Evolutionary conservation across 2,329 filamentous ascomycete genomes (phyloP), one percentile per base, ranked within the genome.

Genomic region (Coniella lustricola): DNA sequence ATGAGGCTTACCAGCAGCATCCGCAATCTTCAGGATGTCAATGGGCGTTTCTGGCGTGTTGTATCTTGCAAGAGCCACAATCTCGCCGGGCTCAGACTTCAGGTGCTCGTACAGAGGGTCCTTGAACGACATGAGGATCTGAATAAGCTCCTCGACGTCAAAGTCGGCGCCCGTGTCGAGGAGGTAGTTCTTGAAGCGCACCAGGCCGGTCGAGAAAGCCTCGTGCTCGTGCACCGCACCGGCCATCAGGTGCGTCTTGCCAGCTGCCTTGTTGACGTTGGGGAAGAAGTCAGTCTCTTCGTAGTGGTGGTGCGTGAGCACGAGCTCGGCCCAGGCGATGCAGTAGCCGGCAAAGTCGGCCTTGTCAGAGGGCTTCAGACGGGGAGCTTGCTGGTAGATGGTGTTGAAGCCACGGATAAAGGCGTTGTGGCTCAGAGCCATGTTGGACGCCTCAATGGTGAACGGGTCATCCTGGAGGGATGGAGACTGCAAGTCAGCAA

Each of bases 321-420:
- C 52, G 25, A 54, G 56, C 16, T 56, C 54, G 13, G 38, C 9
- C 57, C 57, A 57, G 13, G 54, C 42, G 2, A 57, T 21, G 22
- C 54, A 55, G 37, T 57, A 57, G 1, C 53, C 54, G 9, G 54
- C 49, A 18, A 58, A 58, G n/a, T 56, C 51, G 44, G 52, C 7
- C 34, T 56, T 58, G 31, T 58, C 56, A 0, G 31, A 39, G 35
- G 35, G 35, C 1, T 50, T 12, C 12, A 57, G 4, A 10, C 54
- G 51, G 5, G 49, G 53, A 7, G 53, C 53, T 39, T 59, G 52
- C 29, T 59, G 56, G 17, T 59, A 59, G 29, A 57, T 57, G 48
- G 51, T 57, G 33, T 57, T 59, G 41, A 59, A 57, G 7, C 54
- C 57, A 3, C 56, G 56, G 32, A 59, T 59, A 32, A 59, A 59